Evolutionary conservation across 1,139 yeast species (phyloP), one percentile per base, ranked within the genome.

Genomic region (Geotrichum candidum): DNA sequence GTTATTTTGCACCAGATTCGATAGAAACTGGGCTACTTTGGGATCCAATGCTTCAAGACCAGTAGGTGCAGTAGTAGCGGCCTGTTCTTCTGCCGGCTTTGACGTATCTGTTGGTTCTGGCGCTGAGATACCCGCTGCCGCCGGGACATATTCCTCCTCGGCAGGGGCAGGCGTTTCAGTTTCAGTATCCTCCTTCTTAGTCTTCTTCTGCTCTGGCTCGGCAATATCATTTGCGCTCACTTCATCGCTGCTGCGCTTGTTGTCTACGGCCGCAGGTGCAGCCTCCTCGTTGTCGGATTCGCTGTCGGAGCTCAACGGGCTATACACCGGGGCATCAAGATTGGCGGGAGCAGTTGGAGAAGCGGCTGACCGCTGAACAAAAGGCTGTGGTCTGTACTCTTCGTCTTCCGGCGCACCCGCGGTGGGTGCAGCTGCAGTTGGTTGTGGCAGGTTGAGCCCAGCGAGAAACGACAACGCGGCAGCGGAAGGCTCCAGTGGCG

Each of bases 311-410:
- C 72, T 69, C 29, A 70, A 66, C 23, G 76, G 72, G 27, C 71
- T 76, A 64, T 78, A 78, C 2, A 75, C 72, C 5, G 81, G 80
- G n/a, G 76, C 72, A 25, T 68, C 72, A 53, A 72, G 73, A 22
- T 72, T 79, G 35, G 74, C 76, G 23, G 76, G 77, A 60, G 76
- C 58, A 35, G 64, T 59, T 58, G 64, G 68, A 55, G 68, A 67
- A 41, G 48, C 18, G 18, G 22, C 9, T 15, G 18, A 7, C 13
- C 22, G 48, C 22, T 41, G 48, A 38, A 68, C 65, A 33, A 63
- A 62, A 54, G 63, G 66, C 51, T 62, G 60, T 25, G 67, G 63
- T 52, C 60, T 51, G 59, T 64, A 61, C 56, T 60, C 57, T 38
- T 57, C 38, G 22, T 46, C 33, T 18, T 29, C 52, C 57, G 31